Percentiles rank a stretch among this genome's conserved stretches.
phyloP scores from a whole-genome alignment of 495 filamentous ascomycete species.

The Penicillium soppii region DNA sequence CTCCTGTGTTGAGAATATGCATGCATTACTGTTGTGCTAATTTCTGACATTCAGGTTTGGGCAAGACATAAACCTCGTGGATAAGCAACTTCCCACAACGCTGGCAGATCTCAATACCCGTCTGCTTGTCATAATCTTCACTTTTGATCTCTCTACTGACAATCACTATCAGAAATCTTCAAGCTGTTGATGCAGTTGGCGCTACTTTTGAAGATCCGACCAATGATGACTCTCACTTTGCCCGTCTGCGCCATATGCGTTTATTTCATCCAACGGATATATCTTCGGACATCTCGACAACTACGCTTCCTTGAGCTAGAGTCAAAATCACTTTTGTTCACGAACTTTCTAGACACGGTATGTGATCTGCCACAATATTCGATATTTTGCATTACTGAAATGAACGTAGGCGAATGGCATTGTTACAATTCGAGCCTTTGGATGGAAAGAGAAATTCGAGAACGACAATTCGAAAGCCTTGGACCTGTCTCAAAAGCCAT shows the following conservation, averaged over 20 bases:
- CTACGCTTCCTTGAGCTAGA: slow-evolving; percentile 57
- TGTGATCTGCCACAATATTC: too few relatives aligned
- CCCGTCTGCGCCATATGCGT: slow-evolving; percentile 10
- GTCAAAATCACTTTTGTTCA: slow-evolving; percentile 43
- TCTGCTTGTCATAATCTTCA: too few relatives aligned
- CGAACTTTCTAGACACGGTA: neutral
- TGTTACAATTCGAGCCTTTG: slow-evolving; percentile 50
- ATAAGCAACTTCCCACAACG: slow-evolving; percentile 32
- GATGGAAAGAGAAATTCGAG: slow-evolving; percentile 36
- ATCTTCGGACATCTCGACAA: slow-evolving; percentile 56
- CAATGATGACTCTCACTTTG: slow-evolving; percentile 5
- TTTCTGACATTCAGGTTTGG: slow-evolving; percentile 40
- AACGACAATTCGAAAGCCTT: neutral
- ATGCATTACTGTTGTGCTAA: too few relatives aligned
- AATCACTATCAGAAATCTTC: too few relatives aligned
- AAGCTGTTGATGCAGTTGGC: slow-evolving; percentile 27
- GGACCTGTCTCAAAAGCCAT: slow-evolving; percentile 32
- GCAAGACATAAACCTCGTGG: slow-evolving; percentile 38
- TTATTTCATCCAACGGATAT: slow-evolving; percentile 15
- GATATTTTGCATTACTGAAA: too few relatives aligned
- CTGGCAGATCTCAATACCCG: too few relatives aligned
- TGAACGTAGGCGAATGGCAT: too few relatives aligned
- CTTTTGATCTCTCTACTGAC: too few relatives aligned
- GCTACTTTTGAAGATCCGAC: slow-evolving; percentile 25
- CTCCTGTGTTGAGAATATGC: too few relatives aligned